phyloP scores from a whole-genome alignment of 768 basidiomycete species.

The Tephrocybe rancida region DNA sequence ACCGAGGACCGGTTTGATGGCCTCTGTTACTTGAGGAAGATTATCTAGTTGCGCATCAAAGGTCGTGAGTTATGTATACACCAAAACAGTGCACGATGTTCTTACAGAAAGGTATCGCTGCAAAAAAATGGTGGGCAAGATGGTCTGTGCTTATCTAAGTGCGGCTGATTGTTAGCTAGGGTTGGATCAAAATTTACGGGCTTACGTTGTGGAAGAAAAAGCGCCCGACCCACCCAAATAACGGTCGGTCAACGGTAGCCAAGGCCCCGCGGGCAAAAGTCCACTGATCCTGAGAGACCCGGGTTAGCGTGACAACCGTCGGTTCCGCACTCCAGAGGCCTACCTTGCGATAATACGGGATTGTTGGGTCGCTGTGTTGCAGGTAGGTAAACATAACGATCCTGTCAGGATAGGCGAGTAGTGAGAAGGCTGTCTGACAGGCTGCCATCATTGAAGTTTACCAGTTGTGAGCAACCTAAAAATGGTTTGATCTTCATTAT shows the following conservation, averaged over 20 bases:
- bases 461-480: constrained; percentile 50
- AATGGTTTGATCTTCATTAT: not conserved
- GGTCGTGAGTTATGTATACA: too few species aligned
- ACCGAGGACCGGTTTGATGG: constrained; percentile 49
- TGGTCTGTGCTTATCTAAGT: constrained; percentile 48
- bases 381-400: constrained; percentile 65
- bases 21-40: constrained; percentile 46
- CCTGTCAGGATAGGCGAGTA: constrained; percentile 28
- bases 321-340: not conserved
- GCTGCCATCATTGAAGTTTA: constrained; percentile 13
- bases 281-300: constrained; percentile 44
- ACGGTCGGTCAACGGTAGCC: constrained; percentile 59
- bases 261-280: constrained; percentile 62
- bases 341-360: constrained; percentile 60
- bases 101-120: constrained; percentile 61
- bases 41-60: constrained; percentile 51
- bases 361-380: constrained; percentile 60
- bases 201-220: constrained; percentile 58
- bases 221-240: constrained; percentile 60
- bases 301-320: not conserved
- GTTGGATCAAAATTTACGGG: constrained; percentile 4
- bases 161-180: too few species aligned
- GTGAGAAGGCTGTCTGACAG: constrained; percentile 6
- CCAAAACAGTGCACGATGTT: constrained; percentile 9
- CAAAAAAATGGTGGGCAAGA: constrained; percentile 64